Conservation (phyloP, 108 stramenopile genomes). For the Pseudonitzschia multistriata region DNA sequence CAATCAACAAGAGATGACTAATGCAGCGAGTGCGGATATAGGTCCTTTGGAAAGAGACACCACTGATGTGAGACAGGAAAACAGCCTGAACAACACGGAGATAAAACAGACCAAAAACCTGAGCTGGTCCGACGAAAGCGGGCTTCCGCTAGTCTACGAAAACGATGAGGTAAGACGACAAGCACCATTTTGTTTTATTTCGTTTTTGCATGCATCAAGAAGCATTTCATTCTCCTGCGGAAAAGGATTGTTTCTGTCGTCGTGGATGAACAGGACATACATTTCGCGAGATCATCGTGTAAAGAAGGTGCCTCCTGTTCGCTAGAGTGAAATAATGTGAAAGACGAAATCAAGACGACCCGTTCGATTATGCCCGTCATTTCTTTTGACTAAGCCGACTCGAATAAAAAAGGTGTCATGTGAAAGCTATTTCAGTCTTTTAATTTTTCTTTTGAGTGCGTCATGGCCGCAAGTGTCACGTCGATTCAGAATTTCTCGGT, state of each 20-base stretch:
- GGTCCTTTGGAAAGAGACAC: background rate
- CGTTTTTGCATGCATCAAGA: background rate
- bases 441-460: background rate
- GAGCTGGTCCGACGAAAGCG: slow-evolving; percentile 80
- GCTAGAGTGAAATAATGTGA: background rate
- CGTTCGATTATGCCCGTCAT: background rate
- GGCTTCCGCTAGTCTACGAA: slow-evolving; percentile 63
- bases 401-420: background rate
- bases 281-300: background rate
- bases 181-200: background rate
- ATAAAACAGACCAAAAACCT: slow-evolving; percentile 36
- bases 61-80: background rate
- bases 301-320: no score
- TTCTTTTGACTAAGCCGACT: background rate
- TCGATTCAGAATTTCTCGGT: no score
- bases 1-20: background rate
- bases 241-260: background rate
- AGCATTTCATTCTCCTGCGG: background rate
- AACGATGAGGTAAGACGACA: slow-evolving; percentile 54
- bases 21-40: background rate
- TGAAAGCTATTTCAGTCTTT: slow-evolving; percentile 2
- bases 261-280: background rate
- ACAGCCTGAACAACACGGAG: background rate
- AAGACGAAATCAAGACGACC: background rate
- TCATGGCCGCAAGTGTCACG: background rate